Evolutionary conservation across 257 asterid species (phyloP), one percentile per base, ranked within the genome.

Genomic region (Sherardia arvensis): DNA sequence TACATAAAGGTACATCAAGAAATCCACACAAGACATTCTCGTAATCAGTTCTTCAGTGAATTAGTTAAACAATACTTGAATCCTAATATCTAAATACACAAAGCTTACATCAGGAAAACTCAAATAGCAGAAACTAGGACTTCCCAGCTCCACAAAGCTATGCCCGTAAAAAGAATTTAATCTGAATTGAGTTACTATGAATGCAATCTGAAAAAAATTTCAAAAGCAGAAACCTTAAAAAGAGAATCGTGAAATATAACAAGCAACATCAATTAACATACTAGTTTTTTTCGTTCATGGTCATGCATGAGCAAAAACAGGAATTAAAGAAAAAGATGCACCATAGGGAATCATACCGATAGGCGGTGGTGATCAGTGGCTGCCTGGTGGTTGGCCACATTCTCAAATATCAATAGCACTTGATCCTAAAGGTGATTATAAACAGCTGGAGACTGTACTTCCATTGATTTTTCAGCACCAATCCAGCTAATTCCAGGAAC

Each of bases 401-500:
- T 43, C 51, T 17, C 51, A 17, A 38, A 15, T 4, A 11, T 40
- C 48, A 40, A 40, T 34, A 36, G 2, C 11, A 8, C 11, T 36
- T 1, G 43, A 38, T 10, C 14, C 47, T 38, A 38, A 4, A 4
- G 47, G 47, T 38, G 47, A 12, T 38, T 43, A 43, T 43, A 43
- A 43, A 43, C 4, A 17, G n/a, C 49, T 43, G 49, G 21, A 43
- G 49, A 15, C 49, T 43, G 49, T 14, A 43, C 17, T 15, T 43
- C 17, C 15, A 67, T 38, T 55, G 51, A 43, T 53, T 69, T 69
- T n/a, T 5, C 25, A 62, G 73, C 76, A 74, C 55, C 48, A 55
- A 87, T 73, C 90, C 95, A 80, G 68, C 92, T 87, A 30, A 76
- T 74, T 3, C 88, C 98, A 45, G 88, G 75, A 43, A 78, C 62